A percentile compares a stretch with the other conserved stretches of the same genome.
These are phyloP conservation scores for Dictyostelium purpureum DNA, from an alignment of 78 protist genomes.

Conservation along the genomic window DNA sequence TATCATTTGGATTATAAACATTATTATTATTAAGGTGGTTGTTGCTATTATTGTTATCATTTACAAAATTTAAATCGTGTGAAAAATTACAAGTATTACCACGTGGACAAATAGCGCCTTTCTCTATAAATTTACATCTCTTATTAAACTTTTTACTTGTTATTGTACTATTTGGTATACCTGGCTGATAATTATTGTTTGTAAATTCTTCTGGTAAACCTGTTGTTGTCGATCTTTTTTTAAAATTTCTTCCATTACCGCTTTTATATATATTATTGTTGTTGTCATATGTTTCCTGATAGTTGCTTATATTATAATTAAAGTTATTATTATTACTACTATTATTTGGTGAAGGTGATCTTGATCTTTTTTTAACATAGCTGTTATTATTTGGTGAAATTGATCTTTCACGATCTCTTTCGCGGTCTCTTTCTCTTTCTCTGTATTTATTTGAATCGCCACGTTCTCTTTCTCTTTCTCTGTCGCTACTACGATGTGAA, in stretches of 20 bases:
- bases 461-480: slow-evolving; percentile 8
- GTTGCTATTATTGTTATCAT: background rate
- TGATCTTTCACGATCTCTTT: background rate
- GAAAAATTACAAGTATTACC: slow-evolving; percentile 3
- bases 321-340: background rate
- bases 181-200: background rate
- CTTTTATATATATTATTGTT: background rate
- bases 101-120: background rate
- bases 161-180: background rate
- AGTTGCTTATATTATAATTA: background rate
- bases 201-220: background rate
- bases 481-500: background rate
- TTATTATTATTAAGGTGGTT: background rate
- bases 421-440: background rate
- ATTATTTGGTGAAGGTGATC: background rate
- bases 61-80: background rate
- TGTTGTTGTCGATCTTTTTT: background rate
- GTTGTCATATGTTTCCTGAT: background rate
- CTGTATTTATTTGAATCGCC: background rate
- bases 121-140: background rate
- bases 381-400: background rate
- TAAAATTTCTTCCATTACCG: background rate
- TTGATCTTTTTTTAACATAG: background rate
- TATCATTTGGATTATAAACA: background rate
- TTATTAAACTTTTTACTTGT: background rate